phyloP scores from a whole-genome alignment of 2,329 filamentous ascomycete species.

The Aspergillus quadricinctus region DNA sequence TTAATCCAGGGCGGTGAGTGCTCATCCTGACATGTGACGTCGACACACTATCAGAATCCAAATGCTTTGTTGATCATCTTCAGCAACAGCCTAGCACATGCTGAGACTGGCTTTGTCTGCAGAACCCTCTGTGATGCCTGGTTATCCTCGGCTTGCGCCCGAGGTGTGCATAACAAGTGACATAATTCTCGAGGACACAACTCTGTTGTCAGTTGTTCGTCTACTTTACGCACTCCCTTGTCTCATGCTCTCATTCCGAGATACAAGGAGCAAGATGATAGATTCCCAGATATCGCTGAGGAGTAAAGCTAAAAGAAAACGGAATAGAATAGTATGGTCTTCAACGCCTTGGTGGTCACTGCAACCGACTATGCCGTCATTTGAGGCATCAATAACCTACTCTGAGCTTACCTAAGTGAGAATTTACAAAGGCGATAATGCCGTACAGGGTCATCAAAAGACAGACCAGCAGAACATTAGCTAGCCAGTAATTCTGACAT shows the following conservation, averaged over 20 bases:
- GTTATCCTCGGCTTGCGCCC: background rate
- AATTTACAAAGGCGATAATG: background rate
- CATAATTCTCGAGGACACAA: background rate
- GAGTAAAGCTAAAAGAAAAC: background rate
- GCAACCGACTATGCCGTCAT: background rate
- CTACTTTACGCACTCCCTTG: background rate
- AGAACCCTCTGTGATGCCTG: background rate
- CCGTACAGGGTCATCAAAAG: background rate
- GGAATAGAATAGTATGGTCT: background rate
- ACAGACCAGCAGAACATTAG: background rate
- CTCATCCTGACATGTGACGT: conserved; percentile 10
- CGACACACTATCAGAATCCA: no score
- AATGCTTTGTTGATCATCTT: background rate
- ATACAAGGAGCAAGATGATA: background rate
- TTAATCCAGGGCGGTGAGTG: conserved; percentile 10
- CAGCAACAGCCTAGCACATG: background rate
- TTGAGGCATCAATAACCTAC: background rate
- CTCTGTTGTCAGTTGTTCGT: background rate
- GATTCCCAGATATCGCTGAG: background rate
- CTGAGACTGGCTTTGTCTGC: background rate
- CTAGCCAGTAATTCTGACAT: background rate
- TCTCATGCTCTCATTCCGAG: background rate
- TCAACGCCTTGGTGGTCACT: background rate
- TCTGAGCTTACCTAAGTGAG: background rate
- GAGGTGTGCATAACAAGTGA: background rate